Evolutionary conservation across 2,329 filamentous ascomycete genomes (phyloP).

Genomic region (Ascocoryne sarcoides): DNA sequence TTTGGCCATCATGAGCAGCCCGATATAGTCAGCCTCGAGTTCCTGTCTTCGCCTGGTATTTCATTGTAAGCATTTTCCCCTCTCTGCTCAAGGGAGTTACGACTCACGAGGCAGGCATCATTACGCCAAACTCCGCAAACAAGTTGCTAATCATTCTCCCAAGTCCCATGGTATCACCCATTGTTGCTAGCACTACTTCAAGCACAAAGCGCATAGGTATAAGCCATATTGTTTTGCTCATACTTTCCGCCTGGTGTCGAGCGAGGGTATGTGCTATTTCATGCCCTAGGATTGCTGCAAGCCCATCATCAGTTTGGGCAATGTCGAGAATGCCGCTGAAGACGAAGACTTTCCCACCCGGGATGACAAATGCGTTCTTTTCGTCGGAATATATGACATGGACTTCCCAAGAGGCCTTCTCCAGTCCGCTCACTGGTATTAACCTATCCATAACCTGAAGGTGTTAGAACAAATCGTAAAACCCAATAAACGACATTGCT

Average conservation of each 20-base stretch:
- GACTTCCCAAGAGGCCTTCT: slow-evolving; percentile 57
- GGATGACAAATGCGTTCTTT: slow-evolving; percentile 69
- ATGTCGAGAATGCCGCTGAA: slow-evolving; percentile 64
- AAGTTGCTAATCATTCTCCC: slow-evolving; percentile 19
- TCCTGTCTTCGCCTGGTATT: slow-evolving; percentile 51
- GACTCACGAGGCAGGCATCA: slow-evolving; percentile 48
- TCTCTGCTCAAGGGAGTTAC: not conserved
- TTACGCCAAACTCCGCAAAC: slow-evolving; percentile 51
- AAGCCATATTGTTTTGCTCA: slow-evolving; percentile 34
- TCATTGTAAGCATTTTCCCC: not conserved
- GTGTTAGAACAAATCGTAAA: too few species aligned
- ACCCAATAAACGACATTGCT: too few species aligned
- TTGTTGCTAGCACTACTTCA: slow-evolving; percentile 12
- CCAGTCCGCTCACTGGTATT: slow-evolving; percentile 57
- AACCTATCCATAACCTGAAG: slow-evolving; percentile 51
- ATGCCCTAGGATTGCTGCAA: slow-evolving; percentile 70
- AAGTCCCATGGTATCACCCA: slow-evolving; percentile 17
- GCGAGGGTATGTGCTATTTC: slow-evolving; percentile 73
- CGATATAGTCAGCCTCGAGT: slow-evolving; percentile 72
- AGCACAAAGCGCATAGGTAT: slow-evolving; percentile 30
- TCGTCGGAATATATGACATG: slow-evolving; percentile 60
- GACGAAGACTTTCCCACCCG: slow-evolving; percentile 73
- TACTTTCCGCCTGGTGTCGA: slow-evolving; percentile 56
- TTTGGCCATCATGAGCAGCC: slow-evolving; percentile 74
- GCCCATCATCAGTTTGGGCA: slow-evolving; percentile 55